Conservation (phyloP, 768 basidiomycete species). For the Mrakia gelida region DNA sequence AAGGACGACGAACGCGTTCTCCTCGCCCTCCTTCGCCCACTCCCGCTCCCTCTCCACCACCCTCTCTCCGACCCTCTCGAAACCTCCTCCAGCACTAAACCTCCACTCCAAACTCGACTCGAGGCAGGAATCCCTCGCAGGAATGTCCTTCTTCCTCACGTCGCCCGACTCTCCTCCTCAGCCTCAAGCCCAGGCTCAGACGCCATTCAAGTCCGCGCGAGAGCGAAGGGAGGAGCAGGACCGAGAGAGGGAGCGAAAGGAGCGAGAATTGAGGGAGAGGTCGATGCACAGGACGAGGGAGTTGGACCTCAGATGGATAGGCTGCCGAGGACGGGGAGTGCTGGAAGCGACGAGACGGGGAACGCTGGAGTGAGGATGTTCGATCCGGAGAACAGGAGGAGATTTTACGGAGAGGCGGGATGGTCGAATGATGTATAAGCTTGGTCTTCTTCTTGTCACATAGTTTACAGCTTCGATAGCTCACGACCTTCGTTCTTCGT, state of each 20-base stretch:
- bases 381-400: not conserved
- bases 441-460: not conserved
- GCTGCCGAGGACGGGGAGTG: not conserved
- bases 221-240: constrained; percentile 8
- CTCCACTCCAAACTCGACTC: not conserved
- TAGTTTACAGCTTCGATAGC: no score
- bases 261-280: no score
- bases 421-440: not conserved
- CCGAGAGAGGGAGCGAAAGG: not conserved
- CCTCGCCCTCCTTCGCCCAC: not conserved
- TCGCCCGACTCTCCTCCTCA: not conserved
- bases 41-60: not conserved
- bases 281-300: not conserved
- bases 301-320: not conserved
- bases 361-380: not conserved
- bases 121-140: not conserved
- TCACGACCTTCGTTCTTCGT: no score
- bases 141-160: constrained; percentile 2
- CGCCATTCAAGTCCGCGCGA: not conserved
- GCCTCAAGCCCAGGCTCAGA: no score
- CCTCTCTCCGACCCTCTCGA: not conserved
- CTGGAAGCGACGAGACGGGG: no score
- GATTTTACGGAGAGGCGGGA: not conserved
- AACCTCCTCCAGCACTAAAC: not conserved
- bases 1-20: not conserved